Conservation (phyloP, 2,329 filamentous ascomycete species). For the Paecilomyces variotii region DNA sequence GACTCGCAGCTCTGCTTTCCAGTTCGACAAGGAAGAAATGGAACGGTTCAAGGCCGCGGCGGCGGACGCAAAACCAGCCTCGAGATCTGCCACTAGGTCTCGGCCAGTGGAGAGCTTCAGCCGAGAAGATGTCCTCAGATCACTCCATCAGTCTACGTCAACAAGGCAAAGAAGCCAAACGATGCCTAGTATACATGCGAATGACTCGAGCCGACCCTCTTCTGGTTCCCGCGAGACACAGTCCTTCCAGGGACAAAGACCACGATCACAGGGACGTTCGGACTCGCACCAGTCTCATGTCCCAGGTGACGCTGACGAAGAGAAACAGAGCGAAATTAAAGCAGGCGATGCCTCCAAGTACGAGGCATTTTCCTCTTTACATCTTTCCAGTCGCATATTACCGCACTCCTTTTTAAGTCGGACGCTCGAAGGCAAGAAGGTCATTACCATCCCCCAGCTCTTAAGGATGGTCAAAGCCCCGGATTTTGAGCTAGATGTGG, state of each 20-base stretch:
- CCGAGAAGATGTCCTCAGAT: conserved; percentile 52
- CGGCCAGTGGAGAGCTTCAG: conserved; percentile 48
- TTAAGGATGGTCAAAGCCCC: conserved; percentile 75
- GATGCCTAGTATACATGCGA: conserved; percentile 19
- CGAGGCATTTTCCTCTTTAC: conserved; percentile 77
- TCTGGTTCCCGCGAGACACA: conserved; percentile 9
- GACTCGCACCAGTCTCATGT: conserved; percentile 4
- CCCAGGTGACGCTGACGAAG: conserved; percentile 13
- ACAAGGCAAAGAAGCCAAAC: conserved; percentile 28
- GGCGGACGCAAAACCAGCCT: conserved; percentile 20
- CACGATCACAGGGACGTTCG: conserved; percentile 13
- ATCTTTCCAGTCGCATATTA: conserved; percentile 74
- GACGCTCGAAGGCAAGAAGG: conserved; percentile 68
- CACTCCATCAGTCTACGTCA: conserved; percentile 19
- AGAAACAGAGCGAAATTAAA: conserved; percentile 12
- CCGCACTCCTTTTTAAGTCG: conserved; percentile 73
- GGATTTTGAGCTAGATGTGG: conserved; percentile 74
- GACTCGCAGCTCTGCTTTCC: conserved; percentile 37
- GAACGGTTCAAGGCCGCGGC: conserved; percentile 34
- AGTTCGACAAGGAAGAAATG: conserved; percentile 35
- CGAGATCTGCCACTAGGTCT: conserved; percentile 42
- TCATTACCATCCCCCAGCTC: conserved; percentile 71
- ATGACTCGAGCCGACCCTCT: conserved; percentile 2
- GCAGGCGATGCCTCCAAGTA: conserved; percentile 55
- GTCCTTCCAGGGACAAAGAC: conserved; percentile 15